These are phyloP conservation scores for Phaeosphaeria sp. DNA, from an alignment of 2,329 filamentous ascomycete species.

Conservation along the genomic window DNA sequence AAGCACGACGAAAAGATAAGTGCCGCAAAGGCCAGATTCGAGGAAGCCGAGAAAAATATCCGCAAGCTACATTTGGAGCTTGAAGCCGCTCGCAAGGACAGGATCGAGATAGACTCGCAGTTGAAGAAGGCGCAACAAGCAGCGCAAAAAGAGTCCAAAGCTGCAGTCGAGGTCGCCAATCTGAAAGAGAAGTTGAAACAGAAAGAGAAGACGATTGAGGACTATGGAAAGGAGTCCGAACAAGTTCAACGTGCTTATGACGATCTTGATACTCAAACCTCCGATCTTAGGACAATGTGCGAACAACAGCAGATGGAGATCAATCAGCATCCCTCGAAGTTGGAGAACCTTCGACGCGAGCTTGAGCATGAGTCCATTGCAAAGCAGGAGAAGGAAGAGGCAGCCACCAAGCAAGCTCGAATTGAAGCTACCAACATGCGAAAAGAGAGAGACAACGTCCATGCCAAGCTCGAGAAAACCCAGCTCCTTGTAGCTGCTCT, in stretches of 20 bases:
- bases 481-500: constrained; percentile 11
- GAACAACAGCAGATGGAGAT: constrained; percentile 15
- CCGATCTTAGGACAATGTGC: constrained; percentile 10
- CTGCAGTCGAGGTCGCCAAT: constrained; percentile 9
- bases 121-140: constrained; percentile 7
- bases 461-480: constrained; percentile 11
- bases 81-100: constrained; percentile 12
- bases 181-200: constrained; percentile 16
- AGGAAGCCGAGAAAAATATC: constrained; percentile 8
- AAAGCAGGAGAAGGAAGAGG: constrained; percentile 7
- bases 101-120: constrained; percentile 10
- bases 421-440: constrained; percentile 4
- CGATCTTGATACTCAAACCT: constrained; percentile 1
- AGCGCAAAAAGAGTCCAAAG: not conserved
- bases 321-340: constrained; percentile 10
- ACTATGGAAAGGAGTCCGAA: constrained; percentile 7
- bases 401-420: not conserved
- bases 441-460: constrained; percentile 18
- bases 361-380: constrained; percentile 5
- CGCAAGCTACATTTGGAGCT: constrained; percentile 11
- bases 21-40: constrained; percentile 7
- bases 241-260: constrained; percentile 6
- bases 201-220: constrained; percentile 7
- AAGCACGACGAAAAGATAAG: constrained; percentile 10
- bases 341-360: constrained; percentile 20